Evolutionary conservation across 331 rosid species (phyloP), one percentile per base, ranked within the genome.

Genomic region (Stylosanthes scabra): DNA sequence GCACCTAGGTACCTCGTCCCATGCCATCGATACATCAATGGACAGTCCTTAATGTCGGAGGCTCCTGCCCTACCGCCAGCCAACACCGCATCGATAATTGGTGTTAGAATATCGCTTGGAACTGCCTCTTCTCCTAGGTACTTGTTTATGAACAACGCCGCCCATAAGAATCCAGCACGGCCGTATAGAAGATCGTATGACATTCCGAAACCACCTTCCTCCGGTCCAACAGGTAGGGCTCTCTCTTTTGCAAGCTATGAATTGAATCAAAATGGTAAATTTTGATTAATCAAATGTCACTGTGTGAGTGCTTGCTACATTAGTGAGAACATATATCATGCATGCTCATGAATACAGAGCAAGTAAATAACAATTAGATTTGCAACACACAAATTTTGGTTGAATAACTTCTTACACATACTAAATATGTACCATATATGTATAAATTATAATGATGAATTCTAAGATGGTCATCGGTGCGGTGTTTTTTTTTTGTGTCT

Each of bases 141-240:
- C 72, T 87, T 93, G 74, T 85, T 88, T 60, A 91, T 10, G 79
- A 89, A 93, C 52, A 91, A 70, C 45, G 94, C 96, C 28, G 85
- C 92, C 96, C 97, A 93, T 64, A 93, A 44, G 80, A 93, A 88
- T 12, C 98, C 98, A 11, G 97, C 88, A 65, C 98, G 79, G 12
- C 98, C 98, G 2, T 89, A 84, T 1, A 89, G 89, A 65, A 93
- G 96, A 79, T 93, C 98, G 60, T 93, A 93, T 44, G 98, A 93
- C 98, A 93, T 91, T 56, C 98, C 97, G 28, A 93, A 89, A 62
- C 98, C 98, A 12, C 98, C 98, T 84, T 93, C 98, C 67, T 93
- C 96, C 0, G 97, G 94, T 74, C 98, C 98, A 65, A 86, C 82
- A 1, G 98, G 91, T 3, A 93, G 83, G n/a, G 96, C 96, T 75